These are phyloP conservation scores for Samsoniella hepiali DNA, from an alignment of 2,329 filamentous ascomycete species.

Conservation along the genomic window DNA sequence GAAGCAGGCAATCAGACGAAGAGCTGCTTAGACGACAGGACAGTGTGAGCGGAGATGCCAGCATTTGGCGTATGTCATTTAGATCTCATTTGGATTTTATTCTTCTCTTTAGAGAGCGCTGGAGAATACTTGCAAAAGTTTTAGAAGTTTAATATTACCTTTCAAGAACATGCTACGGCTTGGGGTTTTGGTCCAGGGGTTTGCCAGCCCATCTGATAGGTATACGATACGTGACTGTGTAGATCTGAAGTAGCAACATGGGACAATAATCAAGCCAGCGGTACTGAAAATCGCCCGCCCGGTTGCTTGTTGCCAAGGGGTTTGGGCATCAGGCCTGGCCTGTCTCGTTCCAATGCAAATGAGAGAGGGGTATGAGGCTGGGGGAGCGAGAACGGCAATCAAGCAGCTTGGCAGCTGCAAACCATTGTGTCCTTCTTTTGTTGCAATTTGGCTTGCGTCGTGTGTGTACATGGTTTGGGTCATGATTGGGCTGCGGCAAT, in stretches of 20 bases:
- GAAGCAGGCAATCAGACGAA: neutral
- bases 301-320: neutral
- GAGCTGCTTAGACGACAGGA: neutral
- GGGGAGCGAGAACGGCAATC: neutral
- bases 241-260: too few relatives aligned
- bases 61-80: neutral
- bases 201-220: neutral
- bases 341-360: neutral
- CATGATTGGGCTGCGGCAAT: neutral
- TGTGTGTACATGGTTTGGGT: neutral
- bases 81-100: neutral
- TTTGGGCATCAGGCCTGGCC: conserved; percentile 1
- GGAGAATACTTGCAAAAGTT: neutral
- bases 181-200: neutral
- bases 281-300: neutral
- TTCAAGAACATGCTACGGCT: neutral
- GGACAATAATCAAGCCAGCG: too few relatives aligned
- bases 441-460: neutral
- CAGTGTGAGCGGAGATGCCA: neutral
- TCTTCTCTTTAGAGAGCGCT: conserved; percentile 3
- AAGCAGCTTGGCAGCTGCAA: neutral
- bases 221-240: too few relatives aligned
- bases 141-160: neutral
- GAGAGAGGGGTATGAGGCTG: neutral
- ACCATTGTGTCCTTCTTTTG: neutral